phyloP scores from a whole-genome alignment of 2,329 filamentous ascomycete genomes.

The Arthrobotrys megalospora region DNA sequence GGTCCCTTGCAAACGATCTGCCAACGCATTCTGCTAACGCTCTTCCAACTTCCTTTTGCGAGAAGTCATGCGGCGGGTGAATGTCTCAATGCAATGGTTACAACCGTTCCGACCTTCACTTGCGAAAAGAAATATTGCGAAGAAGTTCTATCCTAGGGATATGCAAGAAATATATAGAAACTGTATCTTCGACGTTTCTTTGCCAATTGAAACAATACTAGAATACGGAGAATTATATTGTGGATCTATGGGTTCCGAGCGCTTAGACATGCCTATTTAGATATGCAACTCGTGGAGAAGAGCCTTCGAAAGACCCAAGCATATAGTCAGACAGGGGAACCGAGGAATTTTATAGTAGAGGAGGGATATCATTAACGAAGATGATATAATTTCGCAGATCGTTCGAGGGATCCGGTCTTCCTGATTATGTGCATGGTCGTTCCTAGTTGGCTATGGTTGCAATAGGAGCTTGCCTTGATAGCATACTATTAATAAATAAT shows the following conservation, averaged over 20 bases:
- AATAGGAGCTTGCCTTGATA: no score
- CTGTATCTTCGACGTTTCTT: not conserved
- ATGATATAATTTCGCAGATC: no score
- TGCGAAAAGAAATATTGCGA: not conserved
- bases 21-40: conserved; percentile 1
- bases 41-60: conserved; percentile 1
- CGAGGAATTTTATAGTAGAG: no score
- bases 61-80: conserved; percentile 1
- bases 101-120: conserved; percentile 3
- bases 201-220: no score
- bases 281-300: not conserved
- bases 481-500: no score
- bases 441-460: no score
- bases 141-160: not conserved
- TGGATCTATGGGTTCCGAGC: not conserved
- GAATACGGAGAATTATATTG: not conserved
- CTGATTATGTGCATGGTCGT: no score
- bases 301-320: not conserved
- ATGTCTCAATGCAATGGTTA: conserved; percentile 6
- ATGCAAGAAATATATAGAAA: not conserved
- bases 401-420: no score
- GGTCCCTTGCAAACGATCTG: not conserved
- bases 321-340: no score
- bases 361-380: no score
- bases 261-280: not conserved